Evolutionary conservation across 225 moss, liverwort and hornwort genomes (phyloP).

Genomic region (Polytrichum formosum): DNA sequence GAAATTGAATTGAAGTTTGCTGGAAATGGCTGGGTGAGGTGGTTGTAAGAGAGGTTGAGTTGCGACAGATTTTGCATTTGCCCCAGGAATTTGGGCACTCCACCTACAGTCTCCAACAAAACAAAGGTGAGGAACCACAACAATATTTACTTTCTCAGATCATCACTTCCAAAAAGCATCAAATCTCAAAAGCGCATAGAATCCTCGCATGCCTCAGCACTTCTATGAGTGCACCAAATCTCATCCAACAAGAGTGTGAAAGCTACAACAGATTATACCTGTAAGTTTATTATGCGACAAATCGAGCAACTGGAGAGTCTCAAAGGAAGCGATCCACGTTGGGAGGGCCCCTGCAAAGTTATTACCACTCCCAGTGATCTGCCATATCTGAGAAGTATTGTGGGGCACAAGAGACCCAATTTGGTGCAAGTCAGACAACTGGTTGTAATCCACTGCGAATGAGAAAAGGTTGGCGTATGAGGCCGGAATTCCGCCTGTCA

Average conservation of each 20-base stretch:
- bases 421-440: neutral
- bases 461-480: neutral
- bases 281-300: slow-evolving; percentile 2
- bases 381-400: neutral
- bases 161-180: no score
- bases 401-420: neutral
- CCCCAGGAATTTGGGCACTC: neutral
- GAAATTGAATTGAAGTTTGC: neutral
- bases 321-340: neutral
- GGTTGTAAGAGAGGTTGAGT: no score
- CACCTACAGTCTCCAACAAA: neutral
- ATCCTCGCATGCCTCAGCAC: no score
- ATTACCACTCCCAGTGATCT: neutral
- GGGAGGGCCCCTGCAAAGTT: slow-evolving; percentile 3
- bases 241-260: no score
- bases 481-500: neutral
- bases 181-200: no score
- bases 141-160: no score
- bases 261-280: neutral
- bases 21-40: neutral
- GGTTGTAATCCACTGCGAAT: neutral
- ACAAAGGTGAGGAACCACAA: neutral
- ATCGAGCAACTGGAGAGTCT: neutral
- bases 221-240: no score
- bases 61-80: neutral